phyloP scores from a whole-genome alignment of 164 flowering plant genomes.

The Kalanchoe fedtschenkoi region DNA sequence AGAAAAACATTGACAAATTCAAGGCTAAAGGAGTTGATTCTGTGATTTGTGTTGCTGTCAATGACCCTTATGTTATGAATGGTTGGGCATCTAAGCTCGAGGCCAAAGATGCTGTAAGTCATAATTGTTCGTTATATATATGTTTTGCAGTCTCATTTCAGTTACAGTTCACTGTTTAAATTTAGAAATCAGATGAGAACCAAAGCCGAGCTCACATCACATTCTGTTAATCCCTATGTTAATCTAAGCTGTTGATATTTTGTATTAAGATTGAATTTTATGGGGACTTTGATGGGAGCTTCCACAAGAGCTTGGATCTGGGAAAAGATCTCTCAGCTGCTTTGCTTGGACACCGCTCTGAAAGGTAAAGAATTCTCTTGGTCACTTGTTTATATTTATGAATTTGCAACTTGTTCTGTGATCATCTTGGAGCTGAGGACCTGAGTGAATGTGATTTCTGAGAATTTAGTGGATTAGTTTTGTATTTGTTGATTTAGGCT shows the following conservation, averaged over 20 bases:
- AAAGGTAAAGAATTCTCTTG: conserved; percentile 36
- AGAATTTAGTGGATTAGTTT: background rate
- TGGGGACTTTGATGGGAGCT: conserved; percentile 95
- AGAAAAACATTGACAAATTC: conserved; percentile 67
- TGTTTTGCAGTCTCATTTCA: background rate
- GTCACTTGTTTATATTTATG: background rate
- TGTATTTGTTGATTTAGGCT: too few species aligned
- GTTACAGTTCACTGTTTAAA: too few species aligned
- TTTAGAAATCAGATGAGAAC: background rate
- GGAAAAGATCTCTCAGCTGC: conserved; percentile 68
- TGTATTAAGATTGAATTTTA: conserved; percentile 73
- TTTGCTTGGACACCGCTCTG: conserved; percentile 86
- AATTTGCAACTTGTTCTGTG: background rate
- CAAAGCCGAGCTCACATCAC: background rate
- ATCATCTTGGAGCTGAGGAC: background rate
- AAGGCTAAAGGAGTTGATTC: conserved; percentile 92
- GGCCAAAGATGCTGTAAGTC: conserved; percentile 74
- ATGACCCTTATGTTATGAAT: conserved; percentile 84
- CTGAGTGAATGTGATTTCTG: background rate
- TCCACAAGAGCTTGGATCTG: conserved; percentile 79
- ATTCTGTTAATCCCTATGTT: background rate
- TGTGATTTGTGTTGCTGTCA: conserved; percentile 83
- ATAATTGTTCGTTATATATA: background rate
- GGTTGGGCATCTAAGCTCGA: conserved; percentile 90
- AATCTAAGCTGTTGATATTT: background rate